These are phyloP conservation scores for Arachis monticola DNA, from an alignment of 331 rosid genomes.

Conservation along the genomic window DNA sequence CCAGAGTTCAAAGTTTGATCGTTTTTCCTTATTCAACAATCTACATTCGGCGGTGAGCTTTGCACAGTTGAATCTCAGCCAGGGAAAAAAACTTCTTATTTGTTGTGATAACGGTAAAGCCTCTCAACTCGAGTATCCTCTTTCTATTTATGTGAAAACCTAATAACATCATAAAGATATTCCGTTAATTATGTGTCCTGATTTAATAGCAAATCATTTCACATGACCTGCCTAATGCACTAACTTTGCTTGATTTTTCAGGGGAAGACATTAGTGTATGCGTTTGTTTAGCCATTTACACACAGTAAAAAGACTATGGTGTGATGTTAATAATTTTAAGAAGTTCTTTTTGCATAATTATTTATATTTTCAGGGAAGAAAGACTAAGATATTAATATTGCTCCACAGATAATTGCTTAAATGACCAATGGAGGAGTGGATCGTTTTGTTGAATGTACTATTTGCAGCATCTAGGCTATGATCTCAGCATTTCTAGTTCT, in stretches of 20 bases:
- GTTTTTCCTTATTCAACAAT: slow-evolving; percentile 67
- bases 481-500: no score
- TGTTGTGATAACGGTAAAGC: slow-evolving; percentile 70
- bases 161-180: slow-evolving; percentile 17
- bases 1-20: slow-evolving; percentile 85
- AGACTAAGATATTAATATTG: no score
- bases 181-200: slow-evolving; percentile 6
- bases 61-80: slow-evolving; percentile 69
- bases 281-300: slow-evolving; percentile 74
- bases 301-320: no score
- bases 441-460: no score
- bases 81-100: slow-evolving; percentile 68
- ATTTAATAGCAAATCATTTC: slow-evolving; percentile 21
- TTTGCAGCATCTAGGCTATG: no score
- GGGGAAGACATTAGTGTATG: slow-evolving; percentile 93
- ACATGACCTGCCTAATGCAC: slow-evolving; percentile 38
- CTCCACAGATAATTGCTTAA: no score
- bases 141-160: slow-evolving; percentile 30
- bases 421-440: no score
- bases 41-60: slow-evolving; percentile 76
- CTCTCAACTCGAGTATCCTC: slow-evolving; percentile 27
- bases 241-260: slow-evolving; percentile 45
- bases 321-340: no score
- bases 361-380: no score
- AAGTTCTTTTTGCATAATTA: no score